Conservation (phyloP, 2,329 filamentous ascomycete species). For the Xylariales sp. region DNA sequence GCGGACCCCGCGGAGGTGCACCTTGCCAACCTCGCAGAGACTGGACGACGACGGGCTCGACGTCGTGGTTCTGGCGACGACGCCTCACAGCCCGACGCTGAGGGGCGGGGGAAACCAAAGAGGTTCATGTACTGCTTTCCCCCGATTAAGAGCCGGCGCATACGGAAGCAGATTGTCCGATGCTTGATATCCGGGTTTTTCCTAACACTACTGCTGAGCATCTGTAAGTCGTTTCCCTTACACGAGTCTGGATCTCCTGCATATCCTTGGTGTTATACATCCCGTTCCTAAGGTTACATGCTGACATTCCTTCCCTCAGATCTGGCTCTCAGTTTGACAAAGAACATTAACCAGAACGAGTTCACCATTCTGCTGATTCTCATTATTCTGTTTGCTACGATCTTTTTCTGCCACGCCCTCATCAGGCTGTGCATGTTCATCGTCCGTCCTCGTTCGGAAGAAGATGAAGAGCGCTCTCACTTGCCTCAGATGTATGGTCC, state of each 20-base stretch:
- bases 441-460: constrained; percentile 35
- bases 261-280: no score
- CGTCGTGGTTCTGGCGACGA: constrained; percentile 9
- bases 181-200: constrained; percentile 64
- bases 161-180: constrained; percentile 52
- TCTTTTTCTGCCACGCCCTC: constrained; percentile 78
- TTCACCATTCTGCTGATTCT: constrained; percentile 79
- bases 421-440: constrained; percentile 68
- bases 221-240: constrained; percentile 54
- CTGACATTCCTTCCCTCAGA: constrained; percentile 44
- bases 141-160: constrained; percentile 47
- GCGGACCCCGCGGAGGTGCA: constrained; percentile 45
- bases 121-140: constrained; percentile 52
- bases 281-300: not conserved
- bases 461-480: constrained; percentile 13
- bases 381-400: constrained; percentile 66
- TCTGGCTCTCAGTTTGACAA: constrained; percentile 65
- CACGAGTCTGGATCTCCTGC: no score
- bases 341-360: constrained; percentile 59
- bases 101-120: constrained; percentile 23
- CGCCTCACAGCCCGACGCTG: no score
- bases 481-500: constrained; percentile 44
- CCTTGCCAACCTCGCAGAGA: constrained; percentile 38
- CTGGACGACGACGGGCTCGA: constrained; percentile 30
- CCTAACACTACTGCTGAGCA: constrained; percentile 51